Evolutionary conservation across 768 basidiomycete genomes (phyloP).

Genomic region (Pleurotus citrinopileatus): DNA sequence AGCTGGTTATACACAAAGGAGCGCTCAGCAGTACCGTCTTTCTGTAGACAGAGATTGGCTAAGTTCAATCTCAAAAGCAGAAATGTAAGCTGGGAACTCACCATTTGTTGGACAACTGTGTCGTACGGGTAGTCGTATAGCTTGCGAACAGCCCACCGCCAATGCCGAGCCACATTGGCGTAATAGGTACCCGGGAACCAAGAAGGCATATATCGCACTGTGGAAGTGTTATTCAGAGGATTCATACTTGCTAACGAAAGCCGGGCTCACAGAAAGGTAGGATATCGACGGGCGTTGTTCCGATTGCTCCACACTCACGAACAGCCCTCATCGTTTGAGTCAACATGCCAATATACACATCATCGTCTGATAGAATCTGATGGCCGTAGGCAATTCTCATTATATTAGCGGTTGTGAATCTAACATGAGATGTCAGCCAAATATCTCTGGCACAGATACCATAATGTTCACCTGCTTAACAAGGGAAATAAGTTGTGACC

Average conservation of each 20-base stretch:
- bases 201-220: constrained; percentile 35
- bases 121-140: constrained; percentile 32
- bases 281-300: constrained; percentile 18
- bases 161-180: constrained; percentile 27
- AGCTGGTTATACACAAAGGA: constrained; percentile 12
- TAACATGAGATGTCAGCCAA: no score
- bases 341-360: constrained; percentile 15
- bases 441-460: no score
- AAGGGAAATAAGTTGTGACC: no score
- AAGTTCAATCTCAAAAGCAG: neutral
- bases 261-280: constrained; percentile 22
- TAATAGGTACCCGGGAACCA: constrained; percentile 40
- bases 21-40: constrained; percentile 15
- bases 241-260: neutral
- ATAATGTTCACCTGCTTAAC: no score
- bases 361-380: constrained; percentile 18
- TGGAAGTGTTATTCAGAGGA: neutral
- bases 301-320: constrained; percentile 15
- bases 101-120: constrained; percentile 23
- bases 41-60: constrained; percentile 9
- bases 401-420: constrained; percentile 21
- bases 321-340: constrained; percentile 13
- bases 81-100: constrained; percentile 16
- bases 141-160: constrained; percentile 23
- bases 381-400: constrained; percentile 22